Base-by-base conservation (phyloP, 1,139 yeast genomes). In the Sugiyamaella japonica region DNA sequence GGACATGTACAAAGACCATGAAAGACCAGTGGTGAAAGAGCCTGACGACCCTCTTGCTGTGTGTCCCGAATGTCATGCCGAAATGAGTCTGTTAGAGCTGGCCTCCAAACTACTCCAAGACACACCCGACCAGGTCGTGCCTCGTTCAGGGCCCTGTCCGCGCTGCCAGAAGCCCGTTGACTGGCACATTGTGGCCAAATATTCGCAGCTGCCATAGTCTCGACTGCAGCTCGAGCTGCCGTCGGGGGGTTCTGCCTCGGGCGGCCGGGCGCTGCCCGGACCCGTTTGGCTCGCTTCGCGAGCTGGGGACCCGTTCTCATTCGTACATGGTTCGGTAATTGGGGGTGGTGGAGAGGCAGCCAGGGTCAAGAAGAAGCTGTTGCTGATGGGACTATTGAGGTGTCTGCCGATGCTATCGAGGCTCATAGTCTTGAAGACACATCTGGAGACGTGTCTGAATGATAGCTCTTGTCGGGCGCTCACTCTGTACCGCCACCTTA, bases 321-420 rank as follows among this genome's bases (percentile, higher is more conserved):
- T 93, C 70, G 86, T 91, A 8, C 73, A 93, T 44, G 99, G 98
- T 1, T 74, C 72, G 3, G 70, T 68, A n/a, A 61, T 66, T 28
- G 61, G 56, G n/a, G 61, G 54, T 23, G 61, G 59, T 15, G 49
- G 39, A 32, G n/a, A n/a, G n/a, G 28, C 25, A 42, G 31, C 32
- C 20, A 63, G 41, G 68, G 67, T 12, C 34, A 9, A 16, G 20
- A 2, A 20, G 59, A 54, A 15, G 61, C 59, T 13, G 25, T 20
- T 20, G 59, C 53, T 47, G 48, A 54, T 13, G 58, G 56, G 6
- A 56, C 59, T 3, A 57, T 58, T 20, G 25, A 20, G 2, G 32
- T 36, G 34, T 25, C 50, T 20, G 49, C 52, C 25, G 25, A 31
- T 43, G 42, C 44, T 23, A 39, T 42, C 4, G 68, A 64, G 32